Conservation (phyloP, 2,329 filamentous ascomycete genomes). For the Aspergillus ochraceoroseus region DNA sequence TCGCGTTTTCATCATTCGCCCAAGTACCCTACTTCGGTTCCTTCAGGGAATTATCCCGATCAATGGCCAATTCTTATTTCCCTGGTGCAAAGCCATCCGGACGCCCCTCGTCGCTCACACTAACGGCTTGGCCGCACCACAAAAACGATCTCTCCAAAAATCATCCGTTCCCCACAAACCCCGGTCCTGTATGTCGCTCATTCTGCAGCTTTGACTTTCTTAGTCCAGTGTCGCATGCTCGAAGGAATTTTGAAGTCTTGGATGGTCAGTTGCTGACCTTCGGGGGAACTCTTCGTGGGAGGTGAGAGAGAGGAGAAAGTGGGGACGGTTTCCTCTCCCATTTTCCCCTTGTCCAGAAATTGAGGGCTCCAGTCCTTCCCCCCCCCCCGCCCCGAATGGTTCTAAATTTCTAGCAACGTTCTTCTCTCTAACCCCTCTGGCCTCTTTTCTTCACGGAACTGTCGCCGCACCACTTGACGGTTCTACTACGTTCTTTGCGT, state of each 20-base stretch:
- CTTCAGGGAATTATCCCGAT: no score
- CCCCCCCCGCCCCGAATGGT: slow-evolving; percentile 12
- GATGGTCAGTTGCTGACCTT: slow-evolving; percentile 2
- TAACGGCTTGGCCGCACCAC: slow-evolving; percentile 9
- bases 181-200: slow-evolving; percentile 4
- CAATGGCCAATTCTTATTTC: no score
- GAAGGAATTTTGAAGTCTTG: neutral
- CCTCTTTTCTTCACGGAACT: no score
- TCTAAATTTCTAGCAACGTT: slow-evolving; percentile 19
- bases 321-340: no score
- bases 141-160: neutral
- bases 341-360: no score
- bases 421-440: slow-evolving; percentile 9
- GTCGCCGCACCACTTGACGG: no score
- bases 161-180: slow-evolving; percentile 13
- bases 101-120: no score
- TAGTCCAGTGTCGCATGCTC: slow-evolving; percentile 7
- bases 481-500: no score
- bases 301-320: slow-evolving; percentile 3
- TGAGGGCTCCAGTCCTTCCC: slow-evolving; percentile 1
- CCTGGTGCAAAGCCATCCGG: no score
- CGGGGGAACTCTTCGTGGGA: slow-evolving; percentile 9
- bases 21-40: neutral
- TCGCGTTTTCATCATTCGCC: neutral
- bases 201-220: slow-evolving; percentile 8